Conservation (phyloP, 495 filamentous ascomycete species). For the Penicillium tannophilum region DNA sequence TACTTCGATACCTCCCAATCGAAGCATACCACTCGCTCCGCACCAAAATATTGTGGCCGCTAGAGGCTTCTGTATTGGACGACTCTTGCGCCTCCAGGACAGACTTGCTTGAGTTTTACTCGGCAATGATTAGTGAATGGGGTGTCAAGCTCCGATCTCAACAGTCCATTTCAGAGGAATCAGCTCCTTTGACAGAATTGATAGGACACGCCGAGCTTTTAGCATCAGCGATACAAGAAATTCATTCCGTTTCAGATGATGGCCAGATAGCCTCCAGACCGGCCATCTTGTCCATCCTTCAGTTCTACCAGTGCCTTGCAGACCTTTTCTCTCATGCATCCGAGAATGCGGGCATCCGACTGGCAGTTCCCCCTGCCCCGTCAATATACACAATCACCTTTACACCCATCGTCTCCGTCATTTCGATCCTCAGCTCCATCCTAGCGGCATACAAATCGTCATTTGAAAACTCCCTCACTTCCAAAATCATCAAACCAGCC, state of each 20-base stretch:
- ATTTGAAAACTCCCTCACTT: constrained; percentile 66
- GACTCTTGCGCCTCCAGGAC: constrained; percentile 51
- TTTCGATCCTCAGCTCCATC: constrained; percentile 73
- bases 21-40: constrained; percentile 56
- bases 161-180: constrained; percentile 32
- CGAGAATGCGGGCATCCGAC: constrained; percentile 53
- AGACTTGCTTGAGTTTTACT: constrained; percentile 69
- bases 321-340: constrained; percentile 56
- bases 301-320: constrained; percentile 67
- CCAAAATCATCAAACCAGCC: constrained; percentile 32
- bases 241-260: constrained; percentile 29
- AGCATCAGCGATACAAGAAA: constrained; percentile 61
- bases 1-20: constrained; percentile 66
- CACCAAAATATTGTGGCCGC: constrained; percentile 48
- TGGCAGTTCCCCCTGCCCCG: constrained; percentile 67
- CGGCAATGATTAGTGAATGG: constrained; percentile 71
- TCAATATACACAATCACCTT: constrained; percentile 74
- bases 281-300: constrained; percentile 51
- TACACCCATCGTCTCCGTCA: constrained; percentile 56
- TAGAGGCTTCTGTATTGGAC: constrained; percentile 62
- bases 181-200: constrained; percentile 46
- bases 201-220: constrained; percentile 63
- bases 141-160: constrained; percentile 44
- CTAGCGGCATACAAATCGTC: constrained; percentile 69
- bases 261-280: constrained; percentile 23